phyloP scores from a whole-genome alignment of 1,284 basidiomycete genomes.

The Ustilago nuda region DNA sequence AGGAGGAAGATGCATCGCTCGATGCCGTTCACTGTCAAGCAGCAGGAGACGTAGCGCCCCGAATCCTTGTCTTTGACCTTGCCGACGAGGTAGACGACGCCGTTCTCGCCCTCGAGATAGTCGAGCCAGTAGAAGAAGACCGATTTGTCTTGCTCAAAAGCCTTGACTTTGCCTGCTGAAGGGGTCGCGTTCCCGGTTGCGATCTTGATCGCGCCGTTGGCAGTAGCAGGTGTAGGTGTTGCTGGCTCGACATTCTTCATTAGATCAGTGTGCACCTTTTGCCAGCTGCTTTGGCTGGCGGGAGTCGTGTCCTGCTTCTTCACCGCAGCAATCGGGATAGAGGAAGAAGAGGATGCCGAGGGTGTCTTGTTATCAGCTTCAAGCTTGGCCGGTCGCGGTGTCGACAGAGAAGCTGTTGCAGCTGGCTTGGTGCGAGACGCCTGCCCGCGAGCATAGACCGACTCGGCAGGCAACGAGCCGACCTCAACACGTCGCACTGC shows the following conservation, averaged over 20 bases:
- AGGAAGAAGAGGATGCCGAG: constrained; percentile 14
- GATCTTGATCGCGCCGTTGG: constrained; percentile 23
- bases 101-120: constrained; percentile 62
- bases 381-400: constrained; percentile 17
- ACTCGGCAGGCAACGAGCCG: constrained; percentile 31
- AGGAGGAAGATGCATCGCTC: constrained; percentile 94
- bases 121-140: constrained; percentile 68
- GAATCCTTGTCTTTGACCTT: constrained; percentile 66
- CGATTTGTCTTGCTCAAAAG: constrained; percentile 57
- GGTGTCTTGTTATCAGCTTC: constrained; percentile 31
- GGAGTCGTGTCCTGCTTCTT: constrained; percentile 28
- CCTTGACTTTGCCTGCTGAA: constrained; percentile 45
- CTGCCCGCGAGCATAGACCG: constrained; percentile 36
- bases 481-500: constrained; percentile 52
- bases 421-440: constrained; percentile 28
- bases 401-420: constrained; percentile 18
- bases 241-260: constrained; percentile 46
- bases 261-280: constrained; percentile 52
- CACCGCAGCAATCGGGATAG: constrained; percentile 14
- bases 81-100: constrained; percentile 66
- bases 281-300: constrained; percentile 46
- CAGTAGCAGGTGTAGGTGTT: constrained; percentile 29
- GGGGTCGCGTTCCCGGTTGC: constrained; percentile 24
- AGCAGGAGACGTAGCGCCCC: constrained; percentile 83
- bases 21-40: constrained; percentile 85